Percentiles rank a stretch among this genome's conserved stretches.
Evolutionary conservation across 2,329 filamentous ascomycete genomes (phyloP).

Genomic region (Blumeriella jaapii): DNA sequence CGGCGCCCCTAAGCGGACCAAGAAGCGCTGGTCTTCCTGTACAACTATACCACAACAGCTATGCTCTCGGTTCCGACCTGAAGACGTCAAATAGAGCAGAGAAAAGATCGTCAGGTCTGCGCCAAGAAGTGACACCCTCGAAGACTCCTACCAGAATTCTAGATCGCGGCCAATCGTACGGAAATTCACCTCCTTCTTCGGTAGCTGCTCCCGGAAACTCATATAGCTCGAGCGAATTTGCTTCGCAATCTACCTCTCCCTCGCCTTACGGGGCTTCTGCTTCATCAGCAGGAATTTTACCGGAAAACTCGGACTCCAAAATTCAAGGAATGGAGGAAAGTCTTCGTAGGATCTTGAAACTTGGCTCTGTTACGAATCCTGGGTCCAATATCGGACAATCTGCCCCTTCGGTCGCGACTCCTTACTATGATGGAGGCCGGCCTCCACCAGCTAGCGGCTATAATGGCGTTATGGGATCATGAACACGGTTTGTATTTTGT

Average conservation of each 20-base stretch:
- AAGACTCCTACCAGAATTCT: slow-evolving; percentile 22
- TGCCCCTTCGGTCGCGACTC: slow-evolving; percentile 12
- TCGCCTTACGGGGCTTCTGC: slow-evolving; percentile 11
- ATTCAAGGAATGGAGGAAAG: slow-evolving; percentile 27
- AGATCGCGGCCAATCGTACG: slow-evolving; percentile 14
- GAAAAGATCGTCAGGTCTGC: slow-evolving; percentile 24
- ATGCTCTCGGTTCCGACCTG: slow-evolving; percentile 11
- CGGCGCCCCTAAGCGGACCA: slow-evolving; percentile 6
- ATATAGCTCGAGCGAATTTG: slow-evolving; percentile 8
- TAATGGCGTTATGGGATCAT: slow-evolving; percentile 22
- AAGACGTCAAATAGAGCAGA: slow-evolving; percentile 12
- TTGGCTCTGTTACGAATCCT: slow-evolving; percentile 19
- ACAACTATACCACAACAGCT: slow-evolving; percentile 11
- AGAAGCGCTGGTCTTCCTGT: slow-evolving; percentile 9
- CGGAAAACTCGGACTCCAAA: slow-evolving; percentile 13
- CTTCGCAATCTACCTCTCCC: slow-evolving; percentile 9
- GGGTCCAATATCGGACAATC: slow-evolving; percentile 6
- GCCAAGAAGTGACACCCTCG: slow-evolving; percentile 25
- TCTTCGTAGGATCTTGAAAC: slow-evolving; percentile 26
- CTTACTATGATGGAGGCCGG: slow-evolving; percentile 20
- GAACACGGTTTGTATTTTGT: slow-evolving; percentile 10
- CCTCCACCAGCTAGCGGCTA: slow-evolving; percentile 17
- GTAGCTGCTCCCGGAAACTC: slow-evolving; percentile 14
- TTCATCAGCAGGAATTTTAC: slow-evolving; percentile 13
- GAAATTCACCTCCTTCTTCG: slow-evolving; percentile 17